phyloP scores from a whole-genome alignment of 1,284 basidiomycete genomes.

The Ceratorhiza oryzae-sativae region DNA sequence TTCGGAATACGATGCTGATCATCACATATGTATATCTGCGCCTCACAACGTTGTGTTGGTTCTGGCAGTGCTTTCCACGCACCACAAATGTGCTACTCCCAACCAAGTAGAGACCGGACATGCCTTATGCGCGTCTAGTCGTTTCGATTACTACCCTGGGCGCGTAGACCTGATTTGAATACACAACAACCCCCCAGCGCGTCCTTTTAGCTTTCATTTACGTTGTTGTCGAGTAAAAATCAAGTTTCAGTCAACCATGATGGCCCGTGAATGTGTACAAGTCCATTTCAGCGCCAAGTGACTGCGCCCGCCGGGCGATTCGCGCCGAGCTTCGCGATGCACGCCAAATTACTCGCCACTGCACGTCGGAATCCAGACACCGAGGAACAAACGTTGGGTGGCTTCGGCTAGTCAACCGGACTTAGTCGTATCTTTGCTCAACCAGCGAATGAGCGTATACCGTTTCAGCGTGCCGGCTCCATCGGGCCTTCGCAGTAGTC shows the following conservation, averaged over 20 bases:
- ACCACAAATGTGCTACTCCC: background rate
- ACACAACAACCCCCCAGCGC: background rate
- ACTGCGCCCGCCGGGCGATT: constrained; percentile 58
- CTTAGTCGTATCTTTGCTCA: constrained; percentile 32
- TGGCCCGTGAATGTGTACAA: constrained; percentile 14
- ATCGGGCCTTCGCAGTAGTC: background rate
- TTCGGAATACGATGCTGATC: constrained; percentile 26
- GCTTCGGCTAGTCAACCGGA: constrained; percentile 14
- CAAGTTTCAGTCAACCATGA: background rate
- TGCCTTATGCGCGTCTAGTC: background rate
- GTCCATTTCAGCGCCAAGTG: constrained; percentile 43
- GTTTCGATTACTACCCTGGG: background rate
- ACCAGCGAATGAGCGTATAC: constrained; percentile 4
- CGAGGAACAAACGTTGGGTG: background rate
- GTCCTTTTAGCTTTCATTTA: constrained; percentile 6
- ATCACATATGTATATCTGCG: constrained; percentile 11
- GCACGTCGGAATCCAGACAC: background rate
- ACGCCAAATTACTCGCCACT: constrained; percentile 12
- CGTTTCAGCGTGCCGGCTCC: background rate
- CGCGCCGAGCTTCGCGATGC: constrained; percentile 65
- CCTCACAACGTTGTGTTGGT: constrained; percentile 1
- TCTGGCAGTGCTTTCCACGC: constrained; percentile 7
- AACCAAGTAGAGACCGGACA: background rate
- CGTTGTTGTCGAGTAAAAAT: background rate
- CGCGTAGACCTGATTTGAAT: background rate